These are phyloP conservation scores for Saxophila tyrrhenica DNA, from an alignment of 495 filamentous ascomycete species.

Conservation along the genomic window DNA sequence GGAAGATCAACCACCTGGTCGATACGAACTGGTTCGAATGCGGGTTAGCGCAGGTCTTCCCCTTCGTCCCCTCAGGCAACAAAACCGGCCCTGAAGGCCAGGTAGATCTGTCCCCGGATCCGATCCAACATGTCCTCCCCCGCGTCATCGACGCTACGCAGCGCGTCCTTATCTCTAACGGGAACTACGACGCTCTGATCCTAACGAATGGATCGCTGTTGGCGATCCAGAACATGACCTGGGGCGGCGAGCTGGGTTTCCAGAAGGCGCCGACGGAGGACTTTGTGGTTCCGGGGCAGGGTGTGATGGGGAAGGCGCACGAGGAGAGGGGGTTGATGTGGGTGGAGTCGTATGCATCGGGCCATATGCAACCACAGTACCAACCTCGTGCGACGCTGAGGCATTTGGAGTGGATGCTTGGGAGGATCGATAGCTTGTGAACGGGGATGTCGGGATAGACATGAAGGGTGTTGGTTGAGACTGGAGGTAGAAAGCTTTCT, in stretches of 20 bases:
- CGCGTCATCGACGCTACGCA: conserved; percentile 47
- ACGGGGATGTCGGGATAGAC: too few species aligned
- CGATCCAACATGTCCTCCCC: conserved; percentile 19
- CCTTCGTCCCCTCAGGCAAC: not conserved
- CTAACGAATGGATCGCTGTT: conserved; percentile 47
- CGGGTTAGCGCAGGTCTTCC: conserved; percentile 18
- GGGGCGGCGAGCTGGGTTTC: conserved; percentile 61
- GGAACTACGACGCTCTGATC: conserved; percentile 52
- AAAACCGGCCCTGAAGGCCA: not conserved
- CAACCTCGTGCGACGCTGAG: conserved; percentile 3
- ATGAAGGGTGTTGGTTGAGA: too few species aligned
- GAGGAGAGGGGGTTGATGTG: conserved; percentile 58
- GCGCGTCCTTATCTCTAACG: conserved; percentile 55
- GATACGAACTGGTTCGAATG: conserved; percentile 33
- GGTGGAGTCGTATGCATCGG: not conserved
- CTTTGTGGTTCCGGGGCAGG: not conserved
- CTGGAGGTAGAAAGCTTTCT: too few species aligned
- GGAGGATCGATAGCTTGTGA: conserved; percentile 16
- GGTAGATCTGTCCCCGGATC: conserved; percentile 20
- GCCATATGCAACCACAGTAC: conserved; percentile 5
- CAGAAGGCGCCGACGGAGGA: conserved; percentile 12
- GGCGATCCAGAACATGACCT: conserved; percentile 37
- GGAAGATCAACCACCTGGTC: not conserved
- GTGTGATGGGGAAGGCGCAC: not conserved
- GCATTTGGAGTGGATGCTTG: conserved; percentile 23